Conservation (phyloP, 78 protist genomes). For the Capsaspora owczarzaki region DNA sequence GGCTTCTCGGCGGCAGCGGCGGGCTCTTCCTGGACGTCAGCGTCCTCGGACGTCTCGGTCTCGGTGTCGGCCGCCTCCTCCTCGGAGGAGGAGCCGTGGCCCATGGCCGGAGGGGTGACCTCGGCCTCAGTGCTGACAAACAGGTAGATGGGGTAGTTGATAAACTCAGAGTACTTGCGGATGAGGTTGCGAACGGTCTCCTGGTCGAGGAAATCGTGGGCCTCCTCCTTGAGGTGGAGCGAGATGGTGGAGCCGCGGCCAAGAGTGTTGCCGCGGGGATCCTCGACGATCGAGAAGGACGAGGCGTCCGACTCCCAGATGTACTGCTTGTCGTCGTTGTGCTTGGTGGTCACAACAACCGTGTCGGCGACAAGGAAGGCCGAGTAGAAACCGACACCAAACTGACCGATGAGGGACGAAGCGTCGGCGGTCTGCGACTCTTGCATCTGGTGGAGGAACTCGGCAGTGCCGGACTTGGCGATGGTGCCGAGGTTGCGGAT, state of each 20-base stretch:
- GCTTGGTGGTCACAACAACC: constrained; percentile 92
- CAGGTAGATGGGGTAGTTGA: constrained; percentile 95
- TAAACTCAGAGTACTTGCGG: constrained; percentile 99
- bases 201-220: constrained; percentile 90
- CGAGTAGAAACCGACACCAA: constrained; percentile 99
- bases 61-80: constrained; percentile 78
- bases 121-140: neutral
- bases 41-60: constrained; percentile 51
- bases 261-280: constrained; percentile 55
- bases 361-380: constrained; percentile 98
- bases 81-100: too few species aligned
- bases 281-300: constrained; percentile 86
- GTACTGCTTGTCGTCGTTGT: constrained; percentile 97
- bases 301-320: constrained; percentile 97
- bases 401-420: constrained; percentile 91
- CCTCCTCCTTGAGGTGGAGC: neutral
- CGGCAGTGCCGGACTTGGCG: constrained; percentile 97
- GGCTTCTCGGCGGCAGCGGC: constrained; percentile 62
- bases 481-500: constrained; percentile 97
- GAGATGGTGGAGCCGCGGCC: constrained; percentile 91
- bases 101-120: constrained; percentile 72
- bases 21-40: constrained; percentile 66
- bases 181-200: constrained; percentile 87
- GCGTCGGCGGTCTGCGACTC: constrained; percentile 44
- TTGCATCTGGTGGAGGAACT: constrained; percentile 90